Conservation (phyloP, 495 filamentous ascomycete genomes). For the Aspergillus indologenus region DNA sequence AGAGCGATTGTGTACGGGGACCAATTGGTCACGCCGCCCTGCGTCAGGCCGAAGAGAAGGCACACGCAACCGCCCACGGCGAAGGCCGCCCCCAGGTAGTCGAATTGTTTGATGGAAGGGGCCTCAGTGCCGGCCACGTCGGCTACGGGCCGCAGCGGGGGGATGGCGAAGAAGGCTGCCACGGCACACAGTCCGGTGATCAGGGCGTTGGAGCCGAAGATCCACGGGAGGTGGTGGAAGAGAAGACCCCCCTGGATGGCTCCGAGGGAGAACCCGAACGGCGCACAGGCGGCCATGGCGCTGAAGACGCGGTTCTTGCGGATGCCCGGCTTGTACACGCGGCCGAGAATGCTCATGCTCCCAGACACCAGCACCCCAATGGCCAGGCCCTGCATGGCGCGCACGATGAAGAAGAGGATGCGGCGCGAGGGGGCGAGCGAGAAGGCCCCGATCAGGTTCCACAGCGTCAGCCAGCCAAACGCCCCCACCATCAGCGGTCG, state of each 20-base stretch:
- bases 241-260: conserved; percentile 30
- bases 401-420: conserved; percentile 32
- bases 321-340: conserved; percentile 30
- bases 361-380: conserved; percentile 33
- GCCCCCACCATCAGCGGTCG: conserved; percentile 42
- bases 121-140: conserved; percentile 26
- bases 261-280: conserved; percentile 34
- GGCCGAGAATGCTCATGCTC: conserved; percentile 32
- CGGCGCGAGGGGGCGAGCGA: conserved; percentile 26
- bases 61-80: conserved; percentile 29
- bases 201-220: conserved; percentile 32
- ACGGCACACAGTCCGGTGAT: conserved; percentile 25
- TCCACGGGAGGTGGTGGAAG: conserved; percentile 27
- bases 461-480: conserved; percentile 41
- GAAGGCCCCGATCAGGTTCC: conserved; percentile 42
- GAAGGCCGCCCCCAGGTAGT: conserved; percentile 25
- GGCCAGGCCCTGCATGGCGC: conserved; percentile 33
- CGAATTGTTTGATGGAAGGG: conserved; percentile 30
- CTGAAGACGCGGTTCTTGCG: conserved; percentile 37
- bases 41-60: conserved; percentile 33
- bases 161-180: conserved; percentile 27
- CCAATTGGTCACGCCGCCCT: conserved; percentile 30
- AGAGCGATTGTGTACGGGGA: conserved; percentile 29
- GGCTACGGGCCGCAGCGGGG: conserved; percentile 26
- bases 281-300: conserved; percentile 31